A percentile compares a stretch with the other conserved stretches of the same genome.
Conservation (phyloP, 345 rosid genomes). For the Nasturtium officinale region DNA sequence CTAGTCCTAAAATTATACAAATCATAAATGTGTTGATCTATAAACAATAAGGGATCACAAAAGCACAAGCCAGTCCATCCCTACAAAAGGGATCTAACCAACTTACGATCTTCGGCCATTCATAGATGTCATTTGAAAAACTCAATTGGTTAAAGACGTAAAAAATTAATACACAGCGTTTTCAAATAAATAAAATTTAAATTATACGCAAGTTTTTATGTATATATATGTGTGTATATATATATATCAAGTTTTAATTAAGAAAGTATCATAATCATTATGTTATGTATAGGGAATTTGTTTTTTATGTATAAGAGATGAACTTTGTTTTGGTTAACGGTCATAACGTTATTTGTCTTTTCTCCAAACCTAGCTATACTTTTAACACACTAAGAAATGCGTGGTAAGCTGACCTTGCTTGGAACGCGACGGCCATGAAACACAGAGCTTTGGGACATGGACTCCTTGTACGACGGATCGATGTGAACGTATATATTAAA, state of each 20-base stretch:
- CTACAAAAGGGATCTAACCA: not conserved
- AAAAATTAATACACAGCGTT: too few species aligned
- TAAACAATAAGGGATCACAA: too few species aligned
- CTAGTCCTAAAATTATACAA: too few species aligned
- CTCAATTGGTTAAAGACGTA: not conserved
- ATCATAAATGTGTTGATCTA: not conserved
- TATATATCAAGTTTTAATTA: not conserved
- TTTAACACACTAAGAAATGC: not conserved
- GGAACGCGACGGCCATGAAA: constrained; percentile 70
- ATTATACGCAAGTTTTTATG: too few species aligned
- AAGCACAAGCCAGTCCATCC: not conserved
- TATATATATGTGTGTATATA: not conserved
- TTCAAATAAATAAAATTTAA: too few species aligned
- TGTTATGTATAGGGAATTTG: constrained; percentile 6
- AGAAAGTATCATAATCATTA: not conserved
- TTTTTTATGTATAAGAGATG: too few species aligned
- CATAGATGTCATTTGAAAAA: not conserved
- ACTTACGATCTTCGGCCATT: too few species aligned
- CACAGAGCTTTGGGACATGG: constrained; percentile 52
- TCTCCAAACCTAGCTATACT: not conserved
- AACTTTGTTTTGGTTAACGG: not conserved
- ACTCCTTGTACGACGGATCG: constrained; percentile 52
- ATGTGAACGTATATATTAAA: constrained; percentile 74
- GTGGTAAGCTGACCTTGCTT: constrained; percentile 59
- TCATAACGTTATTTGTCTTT: not conserved